Conservation (phyloP, 192 early-diverging fungal genomes). For the Coemansia sp. region DNA sequence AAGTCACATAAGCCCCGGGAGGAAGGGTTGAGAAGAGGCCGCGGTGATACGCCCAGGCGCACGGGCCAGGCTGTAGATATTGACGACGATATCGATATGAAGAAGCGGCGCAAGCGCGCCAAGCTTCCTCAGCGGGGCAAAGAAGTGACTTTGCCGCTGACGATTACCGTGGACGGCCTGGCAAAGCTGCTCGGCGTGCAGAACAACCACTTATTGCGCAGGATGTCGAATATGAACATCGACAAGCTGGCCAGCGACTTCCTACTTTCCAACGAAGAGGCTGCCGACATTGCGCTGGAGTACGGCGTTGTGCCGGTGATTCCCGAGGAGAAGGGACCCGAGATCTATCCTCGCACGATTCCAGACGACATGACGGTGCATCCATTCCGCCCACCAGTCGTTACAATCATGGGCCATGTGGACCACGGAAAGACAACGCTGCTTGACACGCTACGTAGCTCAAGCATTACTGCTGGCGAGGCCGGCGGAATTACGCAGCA, state of each 20-base stretch:
- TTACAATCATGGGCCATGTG: slow-evolving; percentile 98
- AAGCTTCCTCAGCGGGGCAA: slow-evolving; percentile 33
- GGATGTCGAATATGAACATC: slow-evolving; percentile 79
- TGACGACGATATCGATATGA: slow-evolving; percentile 40
- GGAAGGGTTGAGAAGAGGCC: slow-evolving; percentile 50
- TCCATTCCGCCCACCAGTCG: slow-evolving; percentile 81
- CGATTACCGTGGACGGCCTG: slow-evolving; percentile 80
- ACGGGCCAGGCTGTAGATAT: slow-evolving; percentile 14
- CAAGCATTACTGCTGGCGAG: slow-evolving; percentile 88
- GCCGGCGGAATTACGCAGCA: slow-evolving; percentile 98
- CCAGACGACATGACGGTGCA: slow-evolving; percentile 74
- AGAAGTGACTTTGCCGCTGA: slow-evolving; percentile 77
- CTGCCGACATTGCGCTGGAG: slow-evolving; percentile 82
- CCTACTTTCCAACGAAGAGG: slow-evolving; percentile 81
- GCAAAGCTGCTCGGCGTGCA: slow-evolving; percentile 73
- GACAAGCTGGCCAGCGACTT: slow-evolving; percentile 74
- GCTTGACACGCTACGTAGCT: slow-evolving; percentile 86
- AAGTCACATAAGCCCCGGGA: neutral
- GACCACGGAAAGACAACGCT: slow-evolving; percentile 97
- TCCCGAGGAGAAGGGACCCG: slow-evolving; percentile 43
- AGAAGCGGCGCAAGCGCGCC: slow-evolving; percentile 18
- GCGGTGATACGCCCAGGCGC: slow-evolving; percentile 52
- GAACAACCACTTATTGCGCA: slow-evolving; percentile 67
- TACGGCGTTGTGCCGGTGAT: slow-evolving; percentile 86
- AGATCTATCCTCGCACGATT: slow-evolving; percentile 52